Evolutionary conservation across 2,329 filamentous ascomycete species (phyloP), one percentile per base, ranked within the genome.

Genomic region (Colletotrichum magnum): DNA sequence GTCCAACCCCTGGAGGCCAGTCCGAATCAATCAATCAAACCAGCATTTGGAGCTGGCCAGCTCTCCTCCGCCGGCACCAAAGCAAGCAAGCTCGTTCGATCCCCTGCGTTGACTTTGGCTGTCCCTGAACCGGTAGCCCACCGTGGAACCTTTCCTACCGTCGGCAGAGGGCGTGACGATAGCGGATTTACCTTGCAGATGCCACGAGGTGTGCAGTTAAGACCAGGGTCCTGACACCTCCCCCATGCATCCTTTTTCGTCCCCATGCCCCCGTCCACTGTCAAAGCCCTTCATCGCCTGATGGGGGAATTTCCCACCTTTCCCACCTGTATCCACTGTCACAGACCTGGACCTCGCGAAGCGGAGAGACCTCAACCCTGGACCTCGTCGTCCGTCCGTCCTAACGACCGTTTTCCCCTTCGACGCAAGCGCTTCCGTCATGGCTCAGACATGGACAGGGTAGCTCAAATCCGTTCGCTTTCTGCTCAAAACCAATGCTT

Each of bases 231-330:
- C 66, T 60, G 66, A 47, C 60, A 64, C 68, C 65, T 68, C 65
- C 50, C 59, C 45, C 64, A 51, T 64, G 64, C 58, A 64, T 69
- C 36, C 56, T 56, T 39, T 47, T 63, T 69, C 59, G 41, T 61
- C 57, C 62, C 69, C 66, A 71, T 69, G 64, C 65, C 69, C 69
- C 61, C 60, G 66, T 64, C 60, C 68, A 70, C 68, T 71, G 68
- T 72, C 70, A 72, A 72, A 72, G 70, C 70, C 68, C 70, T 71
- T 60, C 70, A 69, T 72, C 64, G 64, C 70, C 68, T 68, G 64
- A 72, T 72, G 64, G 70, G 68, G 67, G 67, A 70, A 72, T 72
- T 68, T 64, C 61, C 50, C 69, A 68, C 52, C 43, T 72, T 68
- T 64, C 61, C 50, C 69, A 68, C 52, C 43, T 36, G 61, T 67